Base-by-base conservation (phyloP, 2,329 filamentous ascomycete genomes). In the Diaporthe vaccinii region DNA sequence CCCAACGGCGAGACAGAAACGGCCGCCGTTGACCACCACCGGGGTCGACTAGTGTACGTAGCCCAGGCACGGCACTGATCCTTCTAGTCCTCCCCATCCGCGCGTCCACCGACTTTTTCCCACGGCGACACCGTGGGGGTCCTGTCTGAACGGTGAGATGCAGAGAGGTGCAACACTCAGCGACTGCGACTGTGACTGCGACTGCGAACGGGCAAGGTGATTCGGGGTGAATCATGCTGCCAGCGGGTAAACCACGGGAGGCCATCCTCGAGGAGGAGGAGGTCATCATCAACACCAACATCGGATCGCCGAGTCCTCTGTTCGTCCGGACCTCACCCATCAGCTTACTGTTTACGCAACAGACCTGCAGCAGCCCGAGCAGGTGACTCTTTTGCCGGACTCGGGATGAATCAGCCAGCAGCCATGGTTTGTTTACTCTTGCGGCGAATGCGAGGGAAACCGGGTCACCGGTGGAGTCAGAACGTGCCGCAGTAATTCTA, bases 1-100 rank as follows among this genome's bases (percentile, higher is more conserved):
- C 31, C 44, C 62, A 68, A n/a, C 62, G 62, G 62, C 62, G 46
- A 39, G 46, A 34, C 65, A 68, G 31, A 68, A 53, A 68, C 65
- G 34, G 46, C n/a, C 5, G 65, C 65, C 46, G 46, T 39, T 68
- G 31, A 51, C 28, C 44, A 17, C 31, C 22, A 20, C 31, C 31
- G 44, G 44, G 39, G 31, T 9, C 34, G 15, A 68, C 46, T 68
- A 68, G 28, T 25, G 12, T 36, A 17, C 6, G 46, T 20, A 39
- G 44, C 44, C 22, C 8, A 39, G 65, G 6, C 20, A 49, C 17
- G 61, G 41, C 41, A 65, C 41, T 49, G 31, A 34, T 67, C 61
- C 59, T 65, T 17, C 58, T n/a, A 39, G 20, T 39, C 17, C n/a
- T 41, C 59, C 59, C 59, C 41, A 49, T 46, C 36, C 58, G 22